Evolutionary conservation across 2,329 filamentous ascomycete species (phyloP), one percentile per base, ranked within the genome.

Genomic region (Cladosporium sp.): DNA sequence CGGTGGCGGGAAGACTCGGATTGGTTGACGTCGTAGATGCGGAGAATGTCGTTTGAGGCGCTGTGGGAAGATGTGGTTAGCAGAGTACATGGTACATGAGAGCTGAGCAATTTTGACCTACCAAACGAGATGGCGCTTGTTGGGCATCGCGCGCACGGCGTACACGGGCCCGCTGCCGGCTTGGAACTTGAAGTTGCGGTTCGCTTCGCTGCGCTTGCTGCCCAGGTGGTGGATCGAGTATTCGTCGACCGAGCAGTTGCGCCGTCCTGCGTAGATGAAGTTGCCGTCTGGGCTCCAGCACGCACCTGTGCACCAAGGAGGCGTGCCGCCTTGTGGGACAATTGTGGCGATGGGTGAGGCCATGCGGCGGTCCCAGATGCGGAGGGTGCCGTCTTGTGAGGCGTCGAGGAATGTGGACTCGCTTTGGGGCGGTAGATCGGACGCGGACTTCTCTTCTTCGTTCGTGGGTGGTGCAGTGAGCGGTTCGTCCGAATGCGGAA

Each of bases 211-310:
- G 1, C 89, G 78, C 1, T 84, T 79, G 13, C 58, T 56, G 22
- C 64, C 59, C 14, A 68, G 53, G 63, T 90, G 89, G 67, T 93
- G 89, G 14, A 98, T 77, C 63, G 83, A 89, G 70, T 87, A 98
- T 70, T 98, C 93, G 61, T 98, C 93, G 0, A 98, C 93, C 0
- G 89, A 95, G 48, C 89, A 82, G 69, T 97, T 97, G 54, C 93
- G 80, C 28, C 93, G 79, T 0, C 93, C 93, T 0, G 87, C 91
- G 70, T 95, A 98, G 62, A 98, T 91, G 70, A 83, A 89, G 70
- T 97, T 97, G 11, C 93, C 93, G 67, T 96, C 88, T 0, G 90
- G 90, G 51, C 87, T 92, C 93, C 93, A 98, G 73, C 90, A 95
- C 1, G 90, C 89, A 59, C 89, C 91, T 84, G 95, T 96, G 70